A percentile compares a stretch with the other conserved stretches of the same genome.
These are phyloP conservation scores for Capillidium heterosporum DNA, from an alignment of 371 early-diverging fungal genomes.

Conservation along the genomic window DNA sequence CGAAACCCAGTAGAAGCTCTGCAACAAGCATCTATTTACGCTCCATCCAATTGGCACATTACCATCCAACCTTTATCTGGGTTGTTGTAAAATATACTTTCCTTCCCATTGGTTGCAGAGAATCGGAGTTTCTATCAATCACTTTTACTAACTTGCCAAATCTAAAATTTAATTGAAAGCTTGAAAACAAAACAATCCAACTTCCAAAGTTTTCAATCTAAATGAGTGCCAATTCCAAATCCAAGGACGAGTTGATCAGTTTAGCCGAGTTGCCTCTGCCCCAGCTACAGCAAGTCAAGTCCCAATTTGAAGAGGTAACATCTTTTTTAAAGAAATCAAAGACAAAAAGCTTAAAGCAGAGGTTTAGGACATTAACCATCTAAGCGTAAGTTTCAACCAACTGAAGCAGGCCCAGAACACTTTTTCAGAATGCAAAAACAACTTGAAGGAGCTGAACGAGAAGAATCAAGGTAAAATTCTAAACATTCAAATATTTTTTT, in stretches of 20 bases:
- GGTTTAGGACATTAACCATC: slow-evolving; percentile 56
- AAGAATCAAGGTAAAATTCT: slow-evolving; percentile 2
- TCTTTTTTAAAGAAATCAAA: background rate
- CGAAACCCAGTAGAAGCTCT: no score
- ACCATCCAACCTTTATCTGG: no score
- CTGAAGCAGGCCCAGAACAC: slow-evolving; percentile 73
- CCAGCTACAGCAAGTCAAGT: slow-evolving; percentile 65
- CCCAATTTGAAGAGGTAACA: slow-evolving; percentile 66
- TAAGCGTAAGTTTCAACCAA: slow-evolving; percentile 65
- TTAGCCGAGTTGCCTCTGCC: slow-evolving; percentile 62
- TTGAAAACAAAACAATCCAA: no score
- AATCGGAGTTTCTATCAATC: no score
- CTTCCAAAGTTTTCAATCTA: no score
- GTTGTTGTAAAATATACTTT: no score
- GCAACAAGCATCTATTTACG: no score
- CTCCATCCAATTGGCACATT: no score
- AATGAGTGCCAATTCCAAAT: no score
- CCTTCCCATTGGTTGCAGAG: no score
- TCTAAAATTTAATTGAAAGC: no score
- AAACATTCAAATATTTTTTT: background rate
- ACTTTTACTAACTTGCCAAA: no score
- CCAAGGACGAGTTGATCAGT: slow-evolving; percentile 28
- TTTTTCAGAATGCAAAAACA: slow-evolving; percentile 64
- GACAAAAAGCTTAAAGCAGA: background rate
- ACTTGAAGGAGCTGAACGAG: slow-evolving; percentile 11